These are phyloP conservation scores for Limnomonas spitsbergensis DNA, from an alignment of 139 green algal species.

Conservation along the genomic window DNA sequence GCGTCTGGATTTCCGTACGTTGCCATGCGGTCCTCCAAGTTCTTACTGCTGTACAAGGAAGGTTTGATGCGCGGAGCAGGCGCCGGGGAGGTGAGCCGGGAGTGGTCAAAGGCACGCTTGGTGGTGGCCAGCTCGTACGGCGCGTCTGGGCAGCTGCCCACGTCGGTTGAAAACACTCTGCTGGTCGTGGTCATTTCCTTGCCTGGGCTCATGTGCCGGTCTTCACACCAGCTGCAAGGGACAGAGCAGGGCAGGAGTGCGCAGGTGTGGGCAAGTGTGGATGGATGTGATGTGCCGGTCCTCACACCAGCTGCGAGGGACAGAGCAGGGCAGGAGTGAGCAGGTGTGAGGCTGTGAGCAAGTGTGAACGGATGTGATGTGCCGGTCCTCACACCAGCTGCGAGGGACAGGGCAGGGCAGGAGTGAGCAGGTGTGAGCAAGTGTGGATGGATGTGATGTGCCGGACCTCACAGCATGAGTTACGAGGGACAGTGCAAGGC, in stretches of 20 bases:
- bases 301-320: too few relatives aligned
- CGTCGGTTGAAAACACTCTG: not conserved
- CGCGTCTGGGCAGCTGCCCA: not conserved
- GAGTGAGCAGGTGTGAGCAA: too few relatives aligned
- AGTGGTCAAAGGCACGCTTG: not conserved
- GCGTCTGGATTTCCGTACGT: not conserved
- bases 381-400: not conserved
- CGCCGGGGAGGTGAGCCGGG: not conserved
- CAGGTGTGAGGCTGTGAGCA: too few relatives aligned
- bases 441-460: too few relatives aligned
- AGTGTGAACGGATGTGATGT: too few relatives aligned
- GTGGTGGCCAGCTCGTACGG: not conserved
- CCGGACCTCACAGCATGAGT: too few relatives aligned
- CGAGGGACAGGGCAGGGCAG: too few relatives aligned
- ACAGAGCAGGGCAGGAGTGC: too few relatives aligned
- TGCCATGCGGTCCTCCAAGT: not conserved
- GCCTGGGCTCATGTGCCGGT: not conserved
- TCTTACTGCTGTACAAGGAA: slow-evolving; percentile 6
- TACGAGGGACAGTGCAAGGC: too few relatives aligned
- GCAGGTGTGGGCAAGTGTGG: too few relatives aligned
- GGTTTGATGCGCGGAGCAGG: not conserved
- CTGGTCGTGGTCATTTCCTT: not conserved
- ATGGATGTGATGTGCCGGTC: too few relatives aligned
- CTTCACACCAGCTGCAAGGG: not conserved
- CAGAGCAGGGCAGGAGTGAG: too few relatives aligned